Conservation (phyloP, 805 yeast genomes). For the Pichia cephalocereana region DNA sequence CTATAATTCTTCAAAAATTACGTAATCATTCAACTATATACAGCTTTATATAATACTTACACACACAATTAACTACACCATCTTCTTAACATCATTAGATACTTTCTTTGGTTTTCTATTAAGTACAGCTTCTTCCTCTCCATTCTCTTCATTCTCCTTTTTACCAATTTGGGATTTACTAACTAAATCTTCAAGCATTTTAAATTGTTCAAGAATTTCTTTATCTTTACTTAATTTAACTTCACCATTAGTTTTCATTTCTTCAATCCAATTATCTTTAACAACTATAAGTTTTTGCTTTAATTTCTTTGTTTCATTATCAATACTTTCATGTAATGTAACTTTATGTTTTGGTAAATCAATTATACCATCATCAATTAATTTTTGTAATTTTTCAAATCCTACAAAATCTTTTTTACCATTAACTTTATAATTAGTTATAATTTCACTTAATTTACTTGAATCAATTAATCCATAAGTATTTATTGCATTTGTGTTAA, state of each 20-base stretch:
- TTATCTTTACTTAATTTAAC: constrained; percentile 2
- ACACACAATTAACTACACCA: too few species aligned
- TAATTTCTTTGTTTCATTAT: constrained; percentile 7
- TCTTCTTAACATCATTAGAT: too few species aligned
- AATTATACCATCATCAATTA: constrained; percentile 15
- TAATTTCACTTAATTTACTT: constrained; percentile 13
- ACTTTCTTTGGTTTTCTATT: too few species aligned
- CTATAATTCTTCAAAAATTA: constrained; percentile 13
- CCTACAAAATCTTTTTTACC: constrained; percentile 5
- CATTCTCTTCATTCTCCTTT: constrained; percentile 1
- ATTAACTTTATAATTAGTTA: constrained; percentile 14
- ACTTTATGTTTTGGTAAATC: constrained; percentile 19
- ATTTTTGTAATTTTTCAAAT: constrained; percentile 8
- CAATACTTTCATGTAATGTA: constrained; percentile 9
- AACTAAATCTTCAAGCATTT: constrained; percentile 14
- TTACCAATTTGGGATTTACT: constrained; percentile 12
- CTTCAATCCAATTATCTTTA: constrained; percentile 13
- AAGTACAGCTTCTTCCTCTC: not conserved
- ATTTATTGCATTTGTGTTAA: not conserved
- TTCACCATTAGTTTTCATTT: not conserved
- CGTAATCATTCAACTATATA: constrained; percentile 32
- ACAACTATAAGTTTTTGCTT: constrained; percentile 20
- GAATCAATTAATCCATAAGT: constrained; percentile 13
- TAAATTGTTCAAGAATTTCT: constrained; percentile 13
- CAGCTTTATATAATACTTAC: not conserved